Evolutionary conservation across 495 filamentous ascomycete species (phyloP), one percentile per base, ranked within the genome.

Genomic region (Pseudomonodictys pantanalensis): DNA sequence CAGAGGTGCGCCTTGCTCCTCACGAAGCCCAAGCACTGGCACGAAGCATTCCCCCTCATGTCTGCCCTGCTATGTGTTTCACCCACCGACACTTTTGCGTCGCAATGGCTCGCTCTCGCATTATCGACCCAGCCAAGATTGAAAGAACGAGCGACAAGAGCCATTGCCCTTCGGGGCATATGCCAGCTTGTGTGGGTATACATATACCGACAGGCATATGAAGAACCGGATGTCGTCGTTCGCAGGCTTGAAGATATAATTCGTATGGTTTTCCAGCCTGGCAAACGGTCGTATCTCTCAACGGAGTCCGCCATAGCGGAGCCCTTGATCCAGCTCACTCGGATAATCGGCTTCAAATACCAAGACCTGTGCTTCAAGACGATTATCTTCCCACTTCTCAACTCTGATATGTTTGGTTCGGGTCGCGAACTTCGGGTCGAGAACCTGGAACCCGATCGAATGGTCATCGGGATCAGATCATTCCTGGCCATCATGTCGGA

Each of bases 131-230:
- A 91, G 43, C 76, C 86, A 11, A 86, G 83, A 64, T 77, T 95
- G 28, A 96, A 93, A 64, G 93, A 97, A 70, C 83, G 92, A 24
- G 79, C 79, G 41, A 86, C 88, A 9, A 81, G 89, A 66, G 86
- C 86, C n/a, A 79, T 87, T 22, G 91, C 89, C 45, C 79, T 99
- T 32, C 88, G 96, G 64, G 91, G 90, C 15, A 84, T 97, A 41
- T 95, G 92, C 35, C 86, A 92, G 53, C 77, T 99, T n/a, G 77
- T 96, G 2, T 99, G 93, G 93, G 92, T 90, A 0, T 99, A 96
- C 74, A 81, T 97, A 23, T 96, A 95, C 71, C 84, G 92, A 18
- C 79, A 86, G 15, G 43, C 33, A 74, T 82, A 80, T 3, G 95
- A 97, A 56, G 75, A 84, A 11, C 78, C 82, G 10, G 83, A 83